These are phyloP conservation scores for Aspergillus nanangensis DNA, from an alignment of 495 filamentous ascomycete genomes.

Conservation along the genomic window DNA sequence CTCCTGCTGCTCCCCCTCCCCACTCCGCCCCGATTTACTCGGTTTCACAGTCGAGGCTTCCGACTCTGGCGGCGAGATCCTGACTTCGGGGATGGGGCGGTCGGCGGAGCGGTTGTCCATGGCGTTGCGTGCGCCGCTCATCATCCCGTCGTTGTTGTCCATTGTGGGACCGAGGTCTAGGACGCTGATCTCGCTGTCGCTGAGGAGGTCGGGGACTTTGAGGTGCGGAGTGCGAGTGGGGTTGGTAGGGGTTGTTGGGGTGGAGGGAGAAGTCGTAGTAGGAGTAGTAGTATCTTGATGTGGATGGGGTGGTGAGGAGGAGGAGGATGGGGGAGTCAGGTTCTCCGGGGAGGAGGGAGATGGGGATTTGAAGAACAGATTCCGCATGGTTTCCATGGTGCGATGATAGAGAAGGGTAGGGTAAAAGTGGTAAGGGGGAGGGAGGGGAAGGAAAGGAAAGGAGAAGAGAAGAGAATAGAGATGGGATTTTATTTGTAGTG, in stretches of 20 bases:
- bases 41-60: background rate
- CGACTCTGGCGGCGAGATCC: background rate
- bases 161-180: constrained; percentile 28
- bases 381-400: background rate
- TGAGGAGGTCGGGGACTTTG: constrained; percentile 5
- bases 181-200: constrained; percentile 27
- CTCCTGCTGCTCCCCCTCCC: background rate
- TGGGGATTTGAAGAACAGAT: background rate
- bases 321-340: too few species aligned
- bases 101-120: background rate
- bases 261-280: background rate
- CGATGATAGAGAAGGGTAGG: too few species aligned
- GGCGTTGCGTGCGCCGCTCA: background rate
- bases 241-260: background rate
- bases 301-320: background rate
- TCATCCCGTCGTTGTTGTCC: too few species aligned
- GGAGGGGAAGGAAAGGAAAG: too few species aligned
- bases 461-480: too few species aligned
- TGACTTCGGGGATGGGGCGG: background rate
- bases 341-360: background rate
- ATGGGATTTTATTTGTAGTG: too few species aligned
- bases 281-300: background rate
- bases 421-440: background rate
- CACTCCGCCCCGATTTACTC: background rate
- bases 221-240: background rate